A percentile compares a stretch with the other conserved stretches of the same genome.
Evolutionary conservation across 2,329 filamentous ascomycete species (phyloP).

Genomic region (Aspergillus ochraceus): DNA sequence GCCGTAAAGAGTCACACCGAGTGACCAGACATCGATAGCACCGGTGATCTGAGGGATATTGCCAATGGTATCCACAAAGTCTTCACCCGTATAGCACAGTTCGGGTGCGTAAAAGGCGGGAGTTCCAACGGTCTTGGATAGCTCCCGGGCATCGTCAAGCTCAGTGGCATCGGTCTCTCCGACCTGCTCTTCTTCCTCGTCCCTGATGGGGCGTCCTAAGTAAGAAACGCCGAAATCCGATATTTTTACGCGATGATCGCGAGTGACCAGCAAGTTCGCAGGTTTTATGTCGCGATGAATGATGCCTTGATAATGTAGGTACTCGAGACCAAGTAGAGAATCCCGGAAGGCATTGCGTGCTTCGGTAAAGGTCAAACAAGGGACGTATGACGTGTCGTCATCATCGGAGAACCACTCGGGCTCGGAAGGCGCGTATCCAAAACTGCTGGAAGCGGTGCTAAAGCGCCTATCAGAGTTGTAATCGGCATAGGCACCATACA

Average conservation of each 20-base stretch:
- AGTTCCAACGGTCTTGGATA: slow-evolving; percentile 97
- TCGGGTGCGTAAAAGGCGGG: slow-evolving; percentile 98
- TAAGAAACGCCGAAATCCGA: slow-evolving; percentile 99
- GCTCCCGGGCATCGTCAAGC: slow-evolving; percentile 87
- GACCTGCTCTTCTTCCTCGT: slow-evolving; percentile 75
- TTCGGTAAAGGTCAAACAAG: slow-evolving; percentile 83
- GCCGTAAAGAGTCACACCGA: slow-evolving; percentile 94
- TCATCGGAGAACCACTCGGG: slow-evolving; percentile 52
- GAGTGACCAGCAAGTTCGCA: slow-evolving; percentile 86
- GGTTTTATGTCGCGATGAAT: slow-evolving; percentile 85
- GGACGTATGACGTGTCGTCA: slow-evolving; percentile 90
- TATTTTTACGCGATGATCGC: slow-evolving; percentile 86
- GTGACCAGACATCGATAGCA: slow-evolving; percentile 95
- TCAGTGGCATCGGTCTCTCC: slow-evolving; percentile 82
- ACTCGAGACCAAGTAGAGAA: slow-evolving; percentile 89
- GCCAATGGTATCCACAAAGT: slow-evolving; percentile 56
- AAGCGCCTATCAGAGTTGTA: slow-evolving; percentile 67
- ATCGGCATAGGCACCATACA: slow-evolving; percentile 72
- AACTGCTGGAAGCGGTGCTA: slow-evolving; percentile 72
- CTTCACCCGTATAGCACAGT: slow-evolving; percentile 82
- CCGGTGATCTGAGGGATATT: slow-evolving; percentile 72
- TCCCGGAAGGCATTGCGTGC: slow-evolving; percentile 86
- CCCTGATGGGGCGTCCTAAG: slow-evolving; percentile 81
- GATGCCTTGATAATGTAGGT: slow-evolving; percentile 83
- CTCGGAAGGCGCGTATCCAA: slow-evolving; percentile 46